A percentile compares a stretch with the other conserved stretches of the same genome.
These are phyloP conservation scores for Piromyces finnis DNA, from an alignment of 192 early-diverging fungal genomes.

Conservation along the genomic window DNA sequence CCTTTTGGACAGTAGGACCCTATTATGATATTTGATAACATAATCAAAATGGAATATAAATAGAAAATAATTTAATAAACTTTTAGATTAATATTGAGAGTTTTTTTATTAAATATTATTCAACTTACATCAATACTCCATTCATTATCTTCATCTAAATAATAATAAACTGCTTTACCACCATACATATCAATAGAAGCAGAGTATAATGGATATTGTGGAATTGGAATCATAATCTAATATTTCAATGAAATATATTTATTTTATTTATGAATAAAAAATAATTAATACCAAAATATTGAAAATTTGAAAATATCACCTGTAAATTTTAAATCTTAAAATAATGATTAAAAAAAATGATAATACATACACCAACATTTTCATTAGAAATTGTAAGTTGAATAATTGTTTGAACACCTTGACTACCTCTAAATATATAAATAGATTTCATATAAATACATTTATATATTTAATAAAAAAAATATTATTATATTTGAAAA, in stretches of 20 bases:
- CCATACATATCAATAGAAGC: conserved; percentile 72
- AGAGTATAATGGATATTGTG: conserved; percentile 96
- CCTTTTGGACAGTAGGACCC: conserved; percentile 35
- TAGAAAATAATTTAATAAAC: too few relatives aligned
- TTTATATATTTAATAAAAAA: background rate
- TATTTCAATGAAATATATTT: too few relatives aligned
- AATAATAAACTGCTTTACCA: conserved; percentile 82
- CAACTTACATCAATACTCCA: conserved; percentile 19
- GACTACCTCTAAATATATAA: conserved; percentile 41
- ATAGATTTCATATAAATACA: too few relatives aligned
- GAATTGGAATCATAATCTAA: conserved; percentile 93
- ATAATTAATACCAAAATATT: too few relatives aligned
- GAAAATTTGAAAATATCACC: too few relatives aligned
- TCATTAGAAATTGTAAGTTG: conserved; percentile 62
- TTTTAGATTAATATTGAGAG: too few relatives aligned
- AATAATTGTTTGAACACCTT: conserved; percentile 82
- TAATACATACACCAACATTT: conserved; percentile 43
- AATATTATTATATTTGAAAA: background rate
- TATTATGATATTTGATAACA: too few relatives aligned
- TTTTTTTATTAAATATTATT: background rate
- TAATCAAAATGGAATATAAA: too few relatives aligned
- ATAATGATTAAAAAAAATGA: background rate
- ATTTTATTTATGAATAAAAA: too few relatives aligned
- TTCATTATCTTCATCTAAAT: conserved; percentile 64
- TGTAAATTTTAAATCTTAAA: too few relatives aligned